Percentiles rank a stretch among this genome's conserved stretches.
phyloP scores from a whole-genome alignment of 177 flowering plant species.

The Vitis hybrid region DNA sequence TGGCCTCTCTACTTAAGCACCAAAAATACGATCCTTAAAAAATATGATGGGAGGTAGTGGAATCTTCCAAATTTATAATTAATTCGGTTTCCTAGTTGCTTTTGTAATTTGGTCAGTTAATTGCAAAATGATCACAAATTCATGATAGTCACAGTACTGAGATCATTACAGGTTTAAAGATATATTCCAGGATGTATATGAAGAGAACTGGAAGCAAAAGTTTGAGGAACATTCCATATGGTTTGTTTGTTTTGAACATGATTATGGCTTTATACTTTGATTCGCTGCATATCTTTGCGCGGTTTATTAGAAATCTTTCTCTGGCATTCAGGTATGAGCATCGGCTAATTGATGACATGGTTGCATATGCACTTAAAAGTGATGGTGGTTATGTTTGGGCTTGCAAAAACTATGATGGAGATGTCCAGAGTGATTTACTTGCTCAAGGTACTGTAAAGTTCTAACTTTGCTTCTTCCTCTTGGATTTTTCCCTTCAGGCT shows the following conservation, averaged over 20 bases:
- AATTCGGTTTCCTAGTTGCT: neutral
- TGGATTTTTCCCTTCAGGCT: neutral
- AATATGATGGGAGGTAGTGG: constrained; percentile 95
- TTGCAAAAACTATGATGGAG: constrained; percentile 99
- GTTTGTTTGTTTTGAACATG: constrained; percentile 33
- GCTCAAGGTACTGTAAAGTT: constrained; percentile 72
- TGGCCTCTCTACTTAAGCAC: constrained; percentile 99
- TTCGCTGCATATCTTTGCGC: constrained; percentile 7
- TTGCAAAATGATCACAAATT: neutral
- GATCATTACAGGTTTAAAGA: constrained; percentile 80
- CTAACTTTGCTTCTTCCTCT: neutral
- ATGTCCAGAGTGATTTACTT: constrained; percentile 98
- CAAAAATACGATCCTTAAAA: constrained; percentile 94
- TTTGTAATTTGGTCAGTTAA: neutral
- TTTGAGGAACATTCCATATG: constrained; percentile 93
- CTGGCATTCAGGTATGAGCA: constrained; percentile 84
- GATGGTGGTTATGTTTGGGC: constrained; percentile 99
- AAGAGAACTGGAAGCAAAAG: constrained; percentile 82
- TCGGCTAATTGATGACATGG: constrained; percentile 99
- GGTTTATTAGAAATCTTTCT: constrained; percentile 13
- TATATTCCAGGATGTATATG: constrained; percentile 95
- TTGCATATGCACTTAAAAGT: constrained; percentile 93
- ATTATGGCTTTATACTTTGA: neutral
- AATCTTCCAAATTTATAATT: neutral
- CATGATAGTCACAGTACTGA: neutral